phyloP scores from a whole-genome alignment of 257 asterid species.

The Scutellaria galericulata region DNA sequence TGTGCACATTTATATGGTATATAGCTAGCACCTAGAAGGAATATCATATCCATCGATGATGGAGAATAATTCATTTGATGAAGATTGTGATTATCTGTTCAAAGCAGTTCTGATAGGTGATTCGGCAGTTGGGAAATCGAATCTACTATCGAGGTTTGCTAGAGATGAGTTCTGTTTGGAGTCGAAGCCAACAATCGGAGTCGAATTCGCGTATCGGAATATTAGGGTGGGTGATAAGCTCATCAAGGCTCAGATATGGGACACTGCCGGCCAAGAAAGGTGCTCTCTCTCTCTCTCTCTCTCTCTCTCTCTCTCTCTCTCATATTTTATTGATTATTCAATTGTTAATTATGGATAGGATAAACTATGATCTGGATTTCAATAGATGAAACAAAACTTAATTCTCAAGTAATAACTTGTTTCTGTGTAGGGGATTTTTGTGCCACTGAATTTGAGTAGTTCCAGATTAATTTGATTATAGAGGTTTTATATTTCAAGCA shows the following conservation, averaged over 20 bases:
- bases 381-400: too few relatives aligned
- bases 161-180: constrained; percentile 69
- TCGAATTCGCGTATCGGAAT: constrained; percentile 80
- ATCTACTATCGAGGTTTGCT: constrained; percentile 70
- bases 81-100: constrained; percentile 88
- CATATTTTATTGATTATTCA: too few relatives aligned
- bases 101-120: constrained; percentile 86
- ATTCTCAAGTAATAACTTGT: too few relatives aligned
- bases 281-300: background rate
- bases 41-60: constrained; percentile 6
- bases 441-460: too few relatives aligned
- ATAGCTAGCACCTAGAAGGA: background rate
- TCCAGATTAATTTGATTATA: too few relatives aligned
- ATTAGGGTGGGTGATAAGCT: constrained; percentile 70
- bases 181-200: constrained; percentile 89
- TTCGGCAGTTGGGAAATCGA: constrained; percentile 86
- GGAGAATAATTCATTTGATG: constrained; percentile 65
- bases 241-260: constrained; percentile 95
- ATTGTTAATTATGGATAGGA: too few relatives aligned
- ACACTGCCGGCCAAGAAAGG: constrained; percentile 97
- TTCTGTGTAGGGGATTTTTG: too few relatives aligned
- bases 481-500: too few relatives aligned
- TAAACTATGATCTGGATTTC: too few relatives aligned
- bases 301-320: background rate
- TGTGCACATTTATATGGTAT: background rate